Evolutionary conservation across 768 basidiomycete species (phyloP), one percentile per base, ranked within the genome.

Genomic region (Austroboletus eburneus): DNA sequence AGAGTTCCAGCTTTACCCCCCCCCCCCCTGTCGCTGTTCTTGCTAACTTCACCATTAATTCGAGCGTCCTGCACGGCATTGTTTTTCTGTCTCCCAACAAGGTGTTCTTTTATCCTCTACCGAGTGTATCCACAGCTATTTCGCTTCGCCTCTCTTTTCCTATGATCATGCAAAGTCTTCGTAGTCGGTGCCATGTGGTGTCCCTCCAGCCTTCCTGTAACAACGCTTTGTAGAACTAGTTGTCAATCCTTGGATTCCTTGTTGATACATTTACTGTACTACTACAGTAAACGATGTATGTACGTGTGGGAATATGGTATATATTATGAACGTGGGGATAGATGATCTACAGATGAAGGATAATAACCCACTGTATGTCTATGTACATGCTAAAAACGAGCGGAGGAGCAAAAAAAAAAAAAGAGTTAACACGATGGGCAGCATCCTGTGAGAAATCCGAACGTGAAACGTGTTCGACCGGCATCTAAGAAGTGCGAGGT

Each of bases 121-220:
- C n/a, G 29, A 59, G 13, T 67, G 63, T 65, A 65, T 65, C 54
- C 42, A 60, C 61, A 63, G 50, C 37, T 35, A 25, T 46, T 53
- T 43, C 44, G 38, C 34, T 20, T 44, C 42, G 17, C 24, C 36
- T 37, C 22, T 49, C 48, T 49, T 51, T 27, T 29, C 49, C 51
- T 52, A 55, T 55, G 48, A 47, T 39, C 45, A 10, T 41, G 23
- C 34, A 35, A 46, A 13, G 32, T 30, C 22, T 22, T 30, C 43
- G 45, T 55, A 51, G 36, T 43, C 40, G 13, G 29, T 29, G 42
- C 33, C 14, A 32, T 10, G 33, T 39, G 38, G 45, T n/a, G 35
- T 20, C 16, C 22, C 29, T 23, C 13, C 30, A 14, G 17, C 24
- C 18, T 34, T 51, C n/a, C n/a, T n/a, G n/a, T n/a, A n/a, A n/a